These are phyloP conservation scores for Apophysomyces sp. DNA, from an alignment of 371 early-diverging fungal species.

Conservation along the genomic window DNA sequence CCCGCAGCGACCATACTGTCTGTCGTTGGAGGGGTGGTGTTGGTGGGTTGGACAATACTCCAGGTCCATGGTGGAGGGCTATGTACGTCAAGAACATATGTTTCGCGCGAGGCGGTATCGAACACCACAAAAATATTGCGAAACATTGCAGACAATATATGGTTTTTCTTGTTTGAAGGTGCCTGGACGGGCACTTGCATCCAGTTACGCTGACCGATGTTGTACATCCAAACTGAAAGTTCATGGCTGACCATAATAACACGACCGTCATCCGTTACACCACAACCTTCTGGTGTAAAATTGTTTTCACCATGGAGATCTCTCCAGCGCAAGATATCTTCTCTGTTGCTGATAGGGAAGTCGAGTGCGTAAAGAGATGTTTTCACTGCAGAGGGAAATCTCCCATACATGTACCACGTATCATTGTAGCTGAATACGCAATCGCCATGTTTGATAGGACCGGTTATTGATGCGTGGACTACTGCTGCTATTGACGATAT, in stretches of 20 bases:
- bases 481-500: background rate
- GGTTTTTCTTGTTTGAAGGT: background rate
- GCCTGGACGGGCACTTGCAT: background rate
- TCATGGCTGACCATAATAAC: background rate
- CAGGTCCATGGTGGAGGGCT: background rate
- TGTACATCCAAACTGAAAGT: background rate
- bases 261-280: background rate
- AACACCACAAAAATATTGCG: background rate
- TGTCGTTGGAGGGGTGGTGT: background rate
- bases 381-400: background rate
- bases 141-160: background rate
- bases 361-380: background rate
- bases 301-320: background rate
- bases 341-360: background rate
- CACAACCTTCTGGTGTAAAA: background rate
- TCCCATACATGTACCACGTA: background rate
- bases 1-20: background rate
- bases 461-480: background rate
- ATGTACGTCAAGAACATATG: background rate
- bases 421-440: background rate
- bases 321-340: background rate
- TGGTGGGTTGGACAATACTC: background rate
- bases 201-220: background rate
- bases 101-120: background rate
- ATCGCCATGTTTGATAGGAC: background rate